A percentile compares a stretch with the other conserved stretches of the same genome.
phyloP scores from a whole-genome alignment of 1,284 basidiomycete genomes.

The Volvariella surrecta region DNA sequence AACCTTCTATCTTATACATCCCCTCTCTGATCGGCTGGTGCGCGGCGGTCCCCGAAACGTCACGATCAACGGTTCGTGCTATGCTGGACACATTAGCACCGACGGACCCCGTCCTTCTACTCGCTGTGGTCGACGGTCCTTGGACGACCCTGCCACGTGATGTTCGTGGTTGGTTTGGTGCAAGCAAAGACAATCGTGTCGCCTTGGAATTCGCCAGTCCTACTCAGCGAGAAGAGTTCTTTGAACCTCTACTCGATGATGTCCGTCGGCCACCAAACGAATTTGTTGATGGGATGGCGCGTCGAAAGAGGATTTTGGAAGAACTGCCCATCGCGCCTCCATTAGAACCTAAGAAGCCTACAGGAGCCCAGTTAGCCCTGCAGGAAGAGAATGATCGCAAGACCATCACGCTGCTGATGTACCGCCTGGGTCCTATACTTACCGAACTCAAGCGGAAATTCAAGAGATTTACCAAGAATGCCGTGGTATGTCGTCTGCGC shows the following conservation, averaged over 20 bases:
- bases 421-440: conserved; percentile 25
- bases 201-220: conserved; percentile 43
- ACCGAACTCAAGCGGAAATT: conserved; percentile 90
- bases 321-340: conserved; percentile 21
- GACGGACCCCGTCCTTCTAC: conserved; percentile 86
- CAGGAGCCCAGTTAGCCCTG: conserved; percentile 56
- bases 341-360: conserved; percentile 72
- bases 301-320: too few species aligned
- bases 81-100: conserved; percentile 89
- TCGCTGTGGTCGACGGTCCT: conserved; percentile 81
- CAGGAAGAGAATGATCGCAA: conserved; percentile 78
- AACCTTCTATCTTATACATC: conserved; percentile 93
- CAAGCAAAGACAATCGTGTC: conserved; percentile 69
- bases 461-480: conserved; percentile 84
- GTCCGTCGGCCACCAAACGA: conserved; percentile 73
- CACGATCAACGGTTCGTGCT: conserved; percentile 79
- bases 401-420: not conserved
- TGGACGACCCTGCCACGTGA: conserved; percentile 72
- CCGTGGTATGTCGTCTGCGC: conserved; percentile 47
- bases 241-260: conserved; percentile 59
- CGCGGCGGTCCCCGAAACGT: conserved; percentile 75
- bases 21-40: conserved; percentile 89
- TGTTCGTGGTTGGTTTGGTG: conserved; percentile 89
- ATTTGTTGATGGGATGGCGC: conserved; percentile 86
- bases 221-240: conserved; percentile 55